Evolutionary conservation across 192 early-diverging fungal species (phyloP), one percentile per base, ranked within the genome.

Genomic region (Podila clonocystis): DNA sequence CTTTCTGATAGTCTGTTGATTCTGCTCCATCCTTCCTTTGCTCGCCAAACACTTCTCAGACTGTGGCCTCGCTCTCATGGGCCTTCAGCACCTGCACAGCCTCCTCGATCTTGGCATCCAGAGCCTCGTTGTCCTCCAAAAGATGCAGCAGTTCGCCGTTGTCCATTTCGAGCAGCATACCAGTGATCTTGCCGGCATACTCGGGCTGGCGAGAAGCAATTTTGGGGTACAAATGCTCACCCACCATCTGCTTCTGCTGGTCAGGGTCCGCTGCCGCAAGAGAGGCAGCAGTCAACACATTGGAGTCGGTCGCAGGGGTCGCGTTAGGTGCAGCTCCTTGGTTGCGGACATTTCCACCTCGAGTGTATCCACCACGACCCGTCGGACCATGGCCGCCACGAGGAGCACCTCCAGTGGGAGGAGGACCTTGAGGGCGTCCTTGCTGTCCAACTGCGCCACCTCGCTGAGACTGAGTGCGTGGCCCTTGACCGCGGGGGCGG

Each of bases 121-220:
- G 65, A 69, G 77, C 95, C 50, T 89, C 91, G 57, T 84, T 79
- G 84, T 91, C 90, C 86, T 97, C 97, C 62, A 98, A 83, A 66
- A 98, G 80, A 83, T 95, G 91, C 68, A 98, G 85, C 63, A 98
- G 86, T 84, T 99, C 98, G 63, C 89, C 83, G 79, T 97, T 96
- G 83, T 98, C 96, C 97, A 98, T 99, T 87, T 99, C 97, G 61
- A 98, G 88, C 65, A 97, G 89, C 97, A 99, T 98, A 68, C 98
- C 98, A 34, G 97, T 98, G 83, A 99, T 95, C 93, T 99, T 98
- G 74, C 96, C 96, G 64, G 97, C 96, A 67, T 88, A 85, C 33
- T 91, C 87, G 62, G 90, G 89, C 80, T 95, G 89, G 60, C 89
- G 91, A 22, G 82, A 67, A 55, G 82, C 80, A 67, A 99, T 96